phyloP scores from a whole-genome alignment of 495 filamentous ascomycete genomes.

The Aspergillus heteromorphus region DNA sequence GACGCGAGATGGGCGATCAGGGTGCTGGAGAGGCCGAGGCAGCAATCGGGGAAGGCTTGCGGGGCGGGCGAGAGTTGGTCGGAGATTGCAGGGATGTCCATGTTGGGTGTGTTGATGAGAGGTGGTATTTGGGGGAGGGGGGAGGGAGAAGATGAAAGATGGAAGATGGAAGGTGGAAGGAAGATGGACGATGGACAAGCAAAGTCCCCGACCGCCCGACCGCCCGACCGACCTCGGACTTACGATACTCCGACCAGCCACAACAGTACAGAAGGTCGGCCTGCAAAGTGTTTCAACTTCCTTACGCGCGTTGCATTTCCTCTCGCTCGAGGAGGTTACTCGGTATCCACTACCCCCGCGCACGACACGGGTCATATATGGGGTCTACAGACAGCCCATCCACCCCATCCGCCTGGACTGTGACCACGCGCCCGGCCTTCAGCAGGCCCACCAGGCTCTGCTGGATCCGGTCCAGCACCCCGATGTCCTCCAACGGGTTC shows the following conservation, averaged over 20 bases:
- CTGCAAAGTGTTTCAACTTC: no score
- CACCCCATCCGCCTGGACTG: background rate
- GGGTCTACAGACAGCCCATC: background rate
- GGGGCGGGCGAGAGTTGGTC: slow-evolving; percentile 19
- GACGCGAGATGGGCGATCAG: slow-evolving; percentile 29
- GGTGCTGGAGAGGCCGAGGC: slow-evolving; percentile 41
- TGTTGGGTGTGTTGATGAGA: slow-evolving; percentile 1
- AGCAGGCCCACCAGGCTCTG: slow-evolving; percentile 42
- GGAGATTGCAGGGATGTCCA: slow-evolving; percentile 26
- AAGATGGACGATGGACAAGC: no score
- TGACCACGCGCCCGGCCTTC: slow-evolving; percentile 41
- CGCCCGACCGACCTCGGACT: no score
- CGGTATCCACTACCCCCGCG: no score
- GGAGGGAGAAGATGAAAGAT: no score
- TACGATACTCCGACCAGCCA: no score
- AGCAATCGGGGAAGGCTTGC: slow-evolving; percentile 37
- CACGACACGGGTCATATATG: background rate
- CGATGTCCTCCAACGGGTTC: slow-evolving; percentile 50
- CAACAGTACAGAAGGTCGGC: no score
- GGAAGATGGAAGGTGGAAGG: no score
- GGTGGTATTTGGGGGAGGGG: no score
- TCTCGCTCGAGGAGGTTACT: no score
- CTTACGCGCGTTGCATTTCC: no score
- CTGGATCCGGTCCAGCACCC: slow-evolving; percentile 42
- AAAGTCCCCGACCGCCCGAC: no score